These are phyloP conservation scores for Incumbomyces delicatus DNA, from an alignment of 2,329 filamentous ascomycete genomes.

Conservation along the genomic window DNA sequence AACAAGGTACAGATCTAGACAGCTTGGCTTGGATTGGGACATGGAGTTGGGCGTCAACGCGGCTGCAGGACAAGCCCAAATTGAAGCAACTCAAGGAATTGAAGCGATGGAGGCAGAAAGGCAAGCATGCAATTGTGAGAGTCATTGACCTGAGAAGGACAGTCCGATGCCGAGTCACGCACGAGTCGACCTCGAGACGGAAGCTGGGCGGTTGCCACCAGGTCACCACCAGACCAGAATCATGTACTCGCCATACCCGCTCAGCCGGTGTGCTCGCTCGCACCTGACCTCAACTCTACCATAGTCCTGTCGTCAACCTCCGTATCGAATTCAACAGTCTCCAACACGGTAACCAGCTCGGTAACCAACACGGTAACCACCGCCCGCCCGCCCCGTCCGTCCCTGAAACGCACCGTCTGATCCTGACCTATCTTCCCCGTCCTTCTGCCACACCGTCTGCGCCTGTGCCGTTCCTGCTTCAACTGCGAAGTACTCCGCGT, in stretches of 20 bases:
- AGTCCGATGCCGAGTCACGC: conserved; percentile 5
- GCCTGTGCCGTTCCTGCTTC: neutral
- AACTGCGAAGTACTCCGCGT: neutral
- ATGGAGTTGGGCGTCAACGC: neutral
- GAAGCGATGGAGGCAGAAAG: neutral
- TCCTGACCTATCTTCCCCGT: neutral
- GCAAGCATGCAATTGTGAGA: conserved; percentile 2
- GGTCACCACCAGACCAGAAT: neutral
- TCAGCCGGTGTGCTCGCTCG: neutral
- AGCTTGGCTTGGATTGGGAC: neutral
- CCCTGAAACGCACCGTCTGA: neutral
- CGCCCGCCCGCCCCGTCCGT: too few species aligned
- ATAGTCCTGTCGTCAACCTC: neutral
- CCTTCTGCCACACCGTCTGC: neutral
- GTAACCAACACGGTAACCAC: neutral
- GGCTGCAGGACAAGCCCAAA: neutral
- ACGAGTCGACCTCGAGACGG: conserved; percentile 5
- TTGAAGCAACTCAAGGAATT: neutral
- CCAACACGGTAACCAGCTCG: neutral
- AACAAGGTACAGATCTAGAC: neutral
- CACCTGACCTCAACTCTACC: neutral
- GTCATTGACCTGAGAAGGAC: conserved; percentile 3
- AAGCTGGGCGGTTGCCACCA: neutral
- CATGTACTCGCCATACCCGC: neutral
- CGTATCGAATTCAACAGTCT: neutral